Evolutionary conservation across 352 stramenopile species (phyloP).

Genomic region (Phytophthora cactorum): DNA sequence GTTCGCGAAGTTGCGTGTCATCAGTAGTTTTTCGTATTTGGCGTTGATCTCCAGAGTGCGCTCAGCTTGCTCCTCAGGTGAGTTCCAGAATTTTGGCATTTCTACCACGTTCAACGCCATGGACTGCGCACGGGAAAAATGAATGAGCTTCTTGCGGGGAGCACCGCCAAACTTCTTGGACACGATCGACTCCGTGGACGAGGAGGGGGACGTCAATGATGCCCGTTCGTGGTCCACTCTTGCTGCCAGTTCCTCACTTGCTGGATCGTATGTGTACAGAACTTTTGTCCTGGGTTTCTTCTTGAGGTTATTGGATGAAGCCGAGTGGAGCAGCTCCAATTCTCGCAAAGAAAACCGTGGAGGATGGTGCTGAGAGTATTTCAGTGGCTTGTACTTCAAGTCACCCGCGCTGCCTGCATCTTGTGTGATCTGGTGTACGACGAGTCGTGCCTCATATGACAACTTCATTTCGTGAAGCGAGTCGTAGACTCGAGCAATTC

Average conservation of each 20-base stretch:
- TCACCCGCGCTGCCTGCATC: conserved; percentile 37
- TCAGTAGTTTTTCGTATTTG: conserved; percentile 53
- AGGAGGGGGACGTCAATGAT: conserved; percentile 21
- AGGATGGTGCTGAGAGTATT: conserved; percentile 62
- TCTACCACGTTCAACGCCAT: conserved; percentile 52
- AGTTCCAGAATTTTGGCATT: conserved; percentile 49
- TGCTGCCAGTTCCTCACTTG: conserved; percentile 31
- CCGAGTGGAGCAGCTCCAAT: conserved; percentile 34
- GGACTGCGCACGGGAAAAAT: conserved; percentile 36
- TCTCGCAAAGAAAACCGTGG: conserved; percentile 60
- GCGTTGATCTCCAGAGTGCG: conserved; percentile 46
- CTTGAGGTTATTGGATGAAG: conserved; percentile 36
- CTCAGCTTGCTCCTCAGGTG: conserved; percentile 40
- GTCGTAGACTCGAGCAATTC: conserved; percentile 76
- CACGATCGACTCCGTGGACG: conserved; percentile 9
- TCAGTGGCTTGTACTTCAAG: conserved; percentile 82
- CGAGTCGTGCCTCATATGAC: conserved; percentile 71
- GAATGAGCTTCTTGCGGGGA: conserved; percentile 17
- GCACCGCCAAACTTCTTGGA: conserved; percentile 17
- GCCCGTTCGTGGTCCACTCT: conserved; percentile 31
- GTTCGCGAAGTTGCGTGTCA: conserved; percentile 30
- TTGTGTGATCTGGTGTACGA: conserved; percentile 54
- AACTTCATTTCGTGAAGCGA: conserved; percentile 68
- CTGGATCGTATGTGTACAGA: conserved; percentile 41
- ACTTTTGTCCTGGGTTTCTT: conserved; percentile 29